Evolutionary conservation across 176 grass and related monocot species (phyloP), one percentile per base, ranked within the genome.

Genomic region (Pontederia paniculata): DNA sequence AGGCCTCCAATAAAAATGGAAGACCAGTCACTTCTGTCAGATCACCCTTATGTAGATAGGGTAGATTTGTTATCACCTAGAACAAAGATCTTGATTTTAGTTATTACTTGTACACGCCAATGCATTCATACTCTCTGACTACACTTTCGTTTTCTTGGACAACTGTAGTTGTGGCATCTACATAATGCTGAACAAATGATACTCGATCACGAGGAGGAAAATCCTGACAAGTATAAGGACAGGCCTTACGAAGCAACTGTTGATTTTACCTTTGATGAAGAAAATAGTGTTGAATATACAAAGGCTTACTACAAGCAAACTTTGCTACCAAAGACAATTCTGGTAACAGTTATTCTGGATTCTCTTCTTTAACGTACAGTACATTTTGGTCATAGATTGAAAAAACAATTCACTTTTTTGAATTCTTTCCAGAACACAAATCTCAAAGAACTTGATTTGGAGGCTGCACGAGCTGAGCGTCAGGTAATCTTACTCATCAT

Each of bases 171-270:
- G 42, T 97, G 91, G 86, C 77, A 81, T 53, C 79, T 88, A 73
- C 91, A 96, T 65, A 90, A 97, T 66, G 86, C 83, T 72, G 83
- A 97, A 43, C 91, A 97, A 61, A 90, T 90, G 91, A 97, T 97
- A 74, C 72, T 90, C 71, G 91, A 90, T 66, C 73, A 97, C 9
- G 91, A 97, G 72, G 86, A 97, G 25, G 80, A 90, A 74, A 90
- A 97, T 81, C 86, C 83, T 57, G 86, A 97, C 52, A 84, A 90
- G 67, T 90, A 76, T 67, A 84, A 71, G 71, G 80, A 84, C 74
- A 81, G 58, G 44, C 76, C 75, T 28, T 97, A 89, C 53, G 91
- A 97, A 57, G 80, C 83, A 49, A 84, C 71, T 46, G 65, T 90
- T 55, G 77, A 87, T 37, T 28, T 44, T 21, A 28, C 55, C 4